Percentiles rank a stretch among this genome's conserved stretches.
Conservation (phyloP, 768 basidiomycete genomes). For the Coprinopsis sp. region DNA sequence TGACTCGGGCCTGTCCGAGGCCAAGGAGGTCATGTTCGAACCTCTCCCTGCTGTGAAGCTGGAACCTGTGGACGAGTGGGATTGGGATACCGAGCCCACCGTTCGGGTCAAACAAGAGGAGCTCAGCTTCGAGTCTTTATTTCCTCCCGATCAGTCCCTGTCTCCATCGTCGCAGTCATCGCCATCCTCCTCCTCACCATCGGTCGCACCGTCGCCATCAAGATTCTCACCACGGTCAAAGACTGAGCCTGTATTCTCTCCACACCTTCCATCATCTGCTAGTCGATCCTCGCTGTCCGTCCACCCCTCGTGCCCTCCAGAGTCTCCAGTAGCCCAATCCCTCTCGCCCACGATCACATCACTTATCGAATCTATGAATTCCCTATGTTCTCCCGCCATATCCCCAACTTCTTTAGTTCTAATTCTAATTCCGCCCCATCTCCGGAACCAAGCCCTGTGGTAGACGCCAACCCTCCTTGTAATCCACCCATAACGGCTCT, state of each 20-base stretch:
- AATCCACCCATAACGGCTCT: slow-evolving; percentile 60
- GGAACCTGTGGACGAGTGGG: slow-evolving; percentile 42
- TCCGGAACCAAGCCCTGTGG: slow-evolving; percentile 31
- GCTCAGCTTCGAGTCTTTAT: slow-evolving; percentile 34
- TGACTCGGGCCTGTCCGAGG: slow-evolving; percentile 39
- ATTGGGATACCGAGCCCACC: slow-evolving; percentile 37
- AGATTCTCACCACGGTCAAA: slow-evolving; percentile 26
- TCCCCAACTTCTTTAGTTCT: slow-evolving; percentile 26
- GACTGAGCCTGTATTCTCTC: slow-evolving; percentile 27
- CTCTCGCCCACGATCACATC: slow-evolving; percentile 18
- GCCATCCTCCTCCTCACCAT: slow-evolving; percentile 22
- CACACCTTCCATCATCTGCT: slow-evolving; percentile 6
- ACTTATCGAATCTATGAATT: slow-evolving; percentile 12
- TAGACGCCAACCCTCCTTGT: slow-evolving; percentile 62
- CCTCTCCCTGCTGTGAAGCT: slow-evolving; percentile 30
- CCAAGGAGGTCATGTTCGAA: slow-evolving; percentile 38
- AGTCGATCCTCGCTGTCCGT: slow-evolving; percentile 15
- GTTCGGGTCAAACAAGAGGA: slow-evolving; percentile 46
- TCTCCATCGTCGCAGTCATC: slow-evolving; percentile 24
- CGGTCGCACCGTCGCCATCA: slow-evolving; percentile 12
- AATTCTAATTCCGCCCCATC: slow-evolving; percentile 15
- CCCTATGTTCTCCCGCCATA: slow-evolving; percentile 12
- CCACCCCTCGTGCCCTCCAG: slow-evolving; percentile 16
- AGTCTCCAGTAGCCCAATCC: slow-evolving; percentile 15
- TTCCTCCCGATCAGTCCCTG: slow-evolving; percentile 26